These are phyloP conservation scores for Penstemon davidsonii DNA, from an alignment of 257 asterid species.

Conservation along the genomic window DNA sequence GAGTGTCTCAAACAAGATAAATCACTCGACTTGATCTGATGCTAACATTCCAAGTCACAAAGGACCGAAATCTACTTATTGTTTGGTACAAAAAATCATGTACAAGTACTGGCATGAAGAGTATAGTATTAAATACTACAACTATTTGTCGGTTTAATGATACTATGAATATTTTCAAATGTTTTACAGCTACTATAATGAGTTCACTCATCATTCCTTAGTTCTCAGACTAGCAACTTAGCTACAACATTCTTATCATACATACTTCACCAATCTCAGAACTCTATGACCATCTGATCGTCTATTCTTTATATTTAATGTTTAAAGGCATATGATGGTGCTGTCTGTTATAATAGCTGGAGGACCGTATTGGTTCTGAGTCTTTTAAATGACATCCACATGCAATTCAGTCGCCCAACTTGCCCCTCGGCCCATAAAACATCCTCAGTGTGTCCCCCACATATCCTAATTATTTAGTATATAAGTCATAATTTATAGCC, in stretches of 20 bases:
- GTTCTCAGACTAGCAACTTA: constrained; percentile 8
- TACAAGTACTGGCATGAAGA: no score
- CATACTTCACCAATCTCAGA: background rate
- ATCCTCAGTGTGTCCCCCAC: constrained; percentile 13
- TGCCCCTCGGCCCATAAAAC: constrained; percentile 35
- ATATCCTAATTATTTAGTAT: background rate
- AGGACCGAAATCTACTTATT: no score
- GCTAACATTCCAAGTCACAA: no score
- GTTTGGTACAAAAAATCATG: no score
- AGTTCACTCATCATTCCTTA: background rate
- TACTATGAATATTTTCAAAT: no score
- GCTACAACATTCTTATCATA: background rate
- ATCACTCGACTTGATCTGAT: no score
- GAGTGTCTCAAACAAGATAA: no score
- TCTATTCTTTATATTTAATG: background rate
- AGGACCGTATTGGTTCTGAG: constrained; percentile 3
- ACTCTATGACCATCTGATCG: constrained; percentile 7
- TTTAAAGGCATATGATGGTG: constrained; percentile 22
- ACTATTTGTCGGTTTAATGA: no score
- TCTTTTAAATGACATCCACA: constrained; percentile 32
- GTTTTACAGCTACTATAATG: background rate
- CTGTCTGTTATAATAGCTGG: constrained; percentile 35
- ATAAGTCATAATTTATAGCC: constrained; percentile 7
- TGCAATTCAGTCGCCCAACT: constrained; percentile 36
- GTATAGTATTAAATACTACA: no score